Evolutionary conservation across 805 yeast species (phyloP).

Genomic region (Metschnikowia orientalis): DNA sequence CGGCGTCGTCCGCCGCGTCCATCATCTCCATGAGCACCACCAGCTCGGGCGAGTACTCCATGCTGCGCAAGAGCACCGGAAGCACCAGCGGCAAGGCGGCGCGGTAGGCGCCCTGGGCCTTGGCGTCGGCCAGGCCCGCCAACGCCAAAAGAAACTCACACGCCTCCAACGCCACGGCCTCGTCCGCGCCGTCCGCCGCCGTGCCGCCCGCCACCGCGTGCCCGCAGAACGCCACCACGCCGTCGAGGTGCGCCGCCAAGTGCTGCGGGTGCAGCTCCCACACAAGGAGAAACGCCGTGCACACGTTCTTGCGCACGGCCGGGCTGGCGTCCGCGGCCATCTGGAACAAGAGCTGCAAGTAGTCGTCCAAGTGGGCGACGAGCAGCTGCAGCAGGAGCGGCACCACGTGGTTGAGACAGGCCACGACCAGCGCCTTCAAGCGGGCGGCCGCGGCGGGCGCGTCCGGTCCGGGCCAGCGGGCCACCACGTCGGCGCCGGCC

Average conservation of each 20-base stretch:
- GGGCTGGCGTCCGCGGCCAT: slow-evolving; percentile 62
- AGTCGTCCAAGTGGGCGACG: slow-evolving; percentile 59
- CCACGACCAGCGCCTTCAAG: slow-evolving; percentile 59
- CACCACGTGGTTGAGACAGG: slow-evolving; percentile 73
- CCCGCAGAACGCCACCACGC: slow-evolving; percentile 79
- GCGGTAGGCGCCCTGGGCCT: slow-evolving; percentile 35
- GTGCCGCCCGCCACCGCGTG: slow-evolving; percentile 76
- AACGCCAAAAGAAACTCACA: slow-evolving; percentile 84
- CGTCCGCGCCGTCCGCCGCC: slow-evolving; percentile 40
- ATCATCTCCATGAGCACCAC: slow-evolving; percentile 56
- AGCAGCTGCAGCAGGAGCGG: slow-evolving; percentile 65
- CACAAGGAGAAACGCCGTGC: slow-evolving; percentile 67
- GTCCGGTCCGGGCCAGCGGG: too few relatives aligned
- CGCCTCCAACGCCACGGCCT: slow-evolving; percentile 82
- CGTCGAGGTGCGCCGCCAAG: slow-evolving; percentile 71
- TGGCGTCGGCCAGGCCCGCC: slow-evolving; percentile 33
- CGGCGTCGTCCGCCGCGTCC: slow-evolving; percentile 73
- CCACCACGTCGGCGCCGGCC: neutral
- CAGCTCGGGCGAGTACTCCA: slow-evolving; percentile 87
- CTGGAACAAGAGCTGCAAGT: slow-evolving; percentile 57
- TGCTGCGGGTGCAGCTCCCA: slow-evolving; percentile 78
- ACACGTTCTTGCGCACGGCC: slow-evolving; percentile 66
- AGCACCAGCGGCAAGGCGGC: slow-evolving; percentile 59
- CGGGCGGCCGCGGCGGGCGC: slow-evolving; percentile 41
- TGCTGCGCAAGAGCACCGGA: slow-evolving; percentile 73